phyloP scores from a whole-genome alignment of 2,329 filamentous ascomycete species.

The Emmonsiellopsis sp. region DNA sequence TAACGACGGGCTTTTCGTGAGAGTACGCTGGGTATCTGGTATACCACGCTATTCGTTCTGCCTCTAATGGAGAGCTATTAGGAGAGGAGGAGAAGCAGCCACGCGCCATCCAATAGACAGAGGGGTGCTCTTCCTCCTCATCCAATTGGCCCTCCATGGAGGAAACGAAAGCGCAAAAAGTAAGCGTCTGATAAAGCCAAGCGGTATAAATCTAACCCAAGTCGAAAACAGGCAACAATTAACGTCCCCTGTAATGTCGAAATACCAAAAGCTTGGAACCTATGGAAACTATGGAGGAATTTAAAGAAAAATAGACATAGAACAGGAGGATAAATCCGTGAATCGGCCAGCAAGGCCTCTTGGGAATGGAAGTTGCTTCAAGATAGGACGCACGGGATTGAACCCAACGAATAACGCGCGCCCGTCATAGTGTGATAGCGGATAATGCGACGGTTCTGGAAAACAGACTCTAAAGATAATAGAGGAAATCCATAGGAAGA shows the following conservation, averaged over 20 bases:
- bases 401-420: no score
- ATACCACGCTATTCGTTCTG: not conserved
- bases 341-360: no score
- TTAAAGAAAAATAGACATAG: not conserved
- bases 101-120: not conserved
- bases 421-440: no score
- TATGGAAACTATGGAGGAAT: not conserved
- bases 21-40: not conserved
- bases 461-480: not conserved
- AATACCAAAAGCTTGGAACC: not conserved
- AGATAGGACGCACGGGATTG: not conserved
- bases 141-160: not conserved
- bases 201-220: not conserved
- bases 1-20: conserved; percentile 7
- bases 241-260: not conserved
- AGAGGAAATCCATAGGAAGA: not conserved
- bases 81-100: not conserved
- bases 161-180: not conserved
- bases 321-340: not conserved
- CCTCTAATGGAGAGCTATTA: not conserved
- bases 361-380: not conserved
- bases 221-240: not conserved
- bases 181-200: not conserved
- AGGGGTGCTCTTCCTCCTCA: not conserved
- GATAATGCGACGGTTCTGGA: no score